Evolutionary conservation across 768 basidiomycete species (phyloP), one percentile per base, ranked within the genome.

Genomic region (Boletus barrowsii): DNA sequence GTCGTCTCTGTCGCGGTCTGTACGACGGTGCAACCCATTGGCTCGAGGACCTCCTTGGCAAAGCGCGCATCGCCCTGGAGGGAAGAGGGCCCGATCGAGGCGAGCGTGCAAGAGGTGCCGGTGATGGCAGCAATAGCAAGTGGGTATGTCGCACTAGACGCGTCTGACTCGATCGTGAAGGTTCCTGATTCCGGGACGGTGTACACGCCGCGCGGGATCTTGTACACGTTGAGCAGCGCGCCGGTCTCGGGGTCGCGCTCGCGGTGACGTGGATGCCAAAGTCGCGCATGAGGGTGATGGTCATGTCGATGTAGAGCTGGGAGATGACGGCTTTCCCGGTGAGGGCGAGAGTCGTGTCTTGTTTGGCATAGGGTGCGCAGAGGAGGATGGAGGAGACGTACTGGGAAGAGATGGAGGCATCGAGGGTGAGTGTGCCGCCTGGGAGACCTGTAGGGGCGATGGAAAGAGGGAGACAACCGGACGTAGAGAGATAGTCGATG

Each of bases 231-330:
- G 53, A 90, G 75, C 2, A 72, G 72, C 47, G 82, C 79, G 6
- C 90, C 88, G 0, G 82, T 80, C 29, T 64, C 70, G 0, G 79
- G 61, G 61, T 90, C 90, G 15, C 62, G 68, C 54, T 88, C 78
- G 44, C 96, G 83, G 73, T 72, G 46, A 93, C 95, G 10, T 77
- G 62, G 56, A 98, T 76, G 4, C 94, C 96, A 68, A 99, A 99
- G 9, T 88, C 83, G 57, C 79, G 79, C 97, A 99, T 98, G 88
- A 99, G 97, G 10, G 93, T 86, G 61, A 97, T 88, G 10, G 97
- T 98, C 97, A 98, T 98, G 74, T 99, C 95, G 71, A 99, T 98
- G 75, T 98, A 99, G 0, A 94, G 94, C 73, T 98, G 96, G 6
- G 93, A 97, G 68, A 99, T 98, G 66, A 98, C 97, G 55, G 90